Evolutionary conservation across 2,329 filamentous ascomycete species (phyloP).

Genomic region (Bretziella fagacearum): DNA sequence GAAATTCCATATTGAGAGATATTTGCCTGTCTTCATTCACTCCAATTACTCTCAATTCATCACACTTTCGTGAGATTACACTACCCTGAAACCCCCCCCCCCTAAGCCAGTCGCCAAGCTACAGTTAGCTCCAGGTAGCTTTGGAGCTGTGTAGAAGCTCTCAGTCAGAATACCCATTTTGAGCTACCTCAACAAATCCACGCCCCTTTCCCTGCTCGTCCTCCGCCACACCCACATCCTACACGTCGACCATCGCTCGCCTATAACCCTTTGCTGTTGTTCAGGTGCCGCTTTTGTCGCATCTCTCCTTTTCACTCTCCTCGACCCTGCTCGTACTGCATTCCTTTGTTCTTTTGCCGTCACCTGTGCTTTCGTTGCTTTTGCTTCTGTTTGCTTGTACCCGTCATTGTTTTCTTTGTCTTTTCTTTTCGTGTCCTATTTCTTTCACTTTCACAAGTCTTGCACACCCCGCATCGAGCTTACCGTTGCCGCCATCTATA

Average conservation of each 20-base stretch:
- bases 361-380: constrained; percentile 14
- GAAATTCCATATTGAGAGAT: no score
- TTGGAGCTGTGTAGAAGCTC: constrained; percentile 1
- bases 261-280: background rate
- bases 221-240: constrained; percentile 1
- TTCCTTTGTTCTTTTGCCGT: constrained; percentile 4
- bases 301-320: constrained; percentile 7
- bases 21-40: no score
- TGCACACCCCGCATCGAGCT: constrained; percentile 10
- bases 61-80: no score
- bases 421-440: constrained; percentile 11
- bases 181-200: background rate
- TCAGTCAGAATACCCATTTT: constrained; percentile 5
- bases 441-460: constrained; percentile 14
- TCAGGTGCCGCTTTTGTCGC: constrained; percentile 4
- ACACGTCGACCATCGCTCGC: constrained; percentile 5
- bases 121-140: background rate
- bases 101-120: background rate
- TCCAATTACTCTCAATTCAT: no score
- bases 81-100: background rate
- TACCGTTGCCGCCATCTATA: background rate
- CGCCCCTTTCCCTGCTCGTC: constrained; percentile 4
- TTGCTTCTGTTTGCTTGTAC: constrained; percentile 17
- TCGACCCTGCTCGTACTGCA: background rate
- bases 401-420: constrained; percentile 8